Conservation (phyloP, 2,329 filamentous ascomycete genomes). For the Acephala macrosclerotiorum region DNA sequence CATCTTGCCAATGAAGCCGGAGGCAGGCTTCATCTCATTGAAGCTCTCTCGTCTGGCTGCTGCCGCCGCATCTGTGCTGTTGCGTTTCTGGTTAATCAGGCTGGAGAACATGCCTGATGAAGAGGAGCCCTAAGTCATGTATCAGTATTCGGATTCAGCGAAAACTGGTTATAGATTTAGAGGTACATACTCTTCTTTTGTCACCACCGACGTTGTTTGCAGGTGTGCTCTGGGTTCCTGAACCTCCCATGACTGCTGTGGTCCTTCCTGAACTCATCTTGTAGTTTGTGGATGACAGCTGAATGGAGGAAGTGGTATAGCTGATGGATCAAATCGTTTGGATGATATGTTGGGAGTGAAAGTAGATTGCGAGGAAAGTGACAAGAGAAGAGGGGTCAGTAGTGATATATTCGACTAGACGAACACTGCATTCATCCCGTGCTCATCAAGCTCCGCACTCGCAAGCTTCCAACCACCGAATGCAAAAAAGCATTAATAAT, state of each 20-base stretch:
- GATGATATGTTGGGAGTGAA: background rate
- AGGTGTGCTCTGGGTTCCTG: constrained; percentile 32
- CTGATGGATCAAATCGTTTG: background rate
- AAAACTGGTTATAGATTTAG: background rate
- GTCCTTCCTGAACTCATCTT: constrained; percentile 28
- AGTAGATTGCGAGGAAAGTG: background rate
- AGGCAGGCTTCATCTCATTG: constrained; percentile 50
- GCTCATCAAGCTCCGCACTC: background rate
- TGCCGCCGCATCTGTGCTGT: constrained; percentile 46
- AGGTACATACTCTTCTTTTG: constrained; percentile 34
- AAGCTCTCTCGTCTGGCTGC: constrained; percentile 50
- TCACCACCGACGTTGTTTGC: constrained; percentile 36
- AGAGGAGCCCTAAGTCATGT: background rate
- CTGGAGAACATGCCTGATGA: constrained; percentile 42
- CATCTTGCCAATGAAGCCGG: constrained; percentile 45
- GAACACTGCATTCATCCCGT: background rate
- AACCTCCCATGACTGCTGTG: constrained; percentile 34
- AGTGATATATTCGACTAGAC: background rate
- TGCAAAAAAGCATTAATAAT: constrained; percentile 25
- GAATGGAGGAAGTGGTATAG: background rate
- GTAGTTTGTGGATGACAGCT: background rate
- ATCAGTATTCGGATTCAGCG: background rate
- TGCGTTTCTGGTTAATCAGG: constrained; percentile 53
- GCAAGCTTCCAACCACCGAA: background rate
- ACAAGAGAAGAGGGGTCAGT: background rate